These are phyloP conservation scores for Achlya hypogyna DNA, from an alignment of 352 stramenopile genomes.

Conservation along the genomic window DNA sequence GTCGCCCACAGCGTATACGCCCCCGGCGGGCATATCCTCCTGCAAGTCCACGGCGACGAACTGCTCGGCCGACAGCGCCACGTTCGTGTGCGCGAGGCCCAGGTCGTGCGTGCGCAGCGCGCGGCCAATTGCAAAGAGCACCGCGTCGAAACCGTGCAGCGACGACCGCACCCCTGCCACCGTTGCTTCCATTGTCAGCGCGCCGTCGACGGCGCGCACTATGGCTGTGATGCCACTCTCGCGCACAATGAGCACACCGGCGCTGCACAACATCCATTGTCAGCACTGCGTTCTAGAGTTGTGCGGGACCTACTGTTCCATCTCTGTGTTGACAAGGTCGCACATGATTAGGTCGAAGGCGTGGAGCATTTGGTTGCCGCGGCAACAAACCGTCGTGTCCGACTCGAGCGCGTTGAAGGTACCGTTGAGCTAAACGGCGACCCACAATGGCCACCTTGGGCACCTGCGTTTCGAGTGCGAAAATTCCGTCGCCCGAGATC, in stretches of 20 bases:
- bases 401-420: conserved; percentile 91
- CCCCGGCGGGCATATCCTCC: conserved; percentile 81
- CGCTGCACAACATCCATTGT: neutral
- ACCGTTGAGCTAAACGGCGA: conserved; percentile 93
- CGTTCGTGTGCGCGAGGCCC: conserved; percentile 67
- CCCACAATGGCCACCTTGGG: conserved; percentile 90
- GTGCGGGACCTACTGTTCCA: conserved; percentile 34
- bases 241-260: conserved; percentile 51
- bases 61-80: conserved; percentile 57
- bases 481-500: conserved; percentile 96
- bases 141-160: conserved; percentile 41
- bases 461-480: conserved; percentile 88
- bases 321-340: conserved; percentile 63
- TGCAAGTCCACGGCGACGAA: conserved; percentile 89
- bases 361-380: conserved; percentile 77
- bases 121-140: conserved; percentile 78
- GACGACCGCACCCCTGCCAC: conserved; percentile 40
- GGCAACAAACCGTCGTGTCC: conserved; percentile 87
- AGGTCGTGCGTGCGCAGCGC: conserved; percentile 78
- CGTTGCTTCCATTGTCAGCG: conserved; percentile 50
- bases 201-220: conserved; percentile 77
- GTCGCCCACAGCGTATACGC: conserved; percentile 90
- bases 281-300: neutral
- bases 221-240: conserved; percentile 60
- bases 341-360: conserved; percentile 86